Conservation (phyloP, 331 rosid genomes). For the Rhamnella rubrinervis region DNA sequence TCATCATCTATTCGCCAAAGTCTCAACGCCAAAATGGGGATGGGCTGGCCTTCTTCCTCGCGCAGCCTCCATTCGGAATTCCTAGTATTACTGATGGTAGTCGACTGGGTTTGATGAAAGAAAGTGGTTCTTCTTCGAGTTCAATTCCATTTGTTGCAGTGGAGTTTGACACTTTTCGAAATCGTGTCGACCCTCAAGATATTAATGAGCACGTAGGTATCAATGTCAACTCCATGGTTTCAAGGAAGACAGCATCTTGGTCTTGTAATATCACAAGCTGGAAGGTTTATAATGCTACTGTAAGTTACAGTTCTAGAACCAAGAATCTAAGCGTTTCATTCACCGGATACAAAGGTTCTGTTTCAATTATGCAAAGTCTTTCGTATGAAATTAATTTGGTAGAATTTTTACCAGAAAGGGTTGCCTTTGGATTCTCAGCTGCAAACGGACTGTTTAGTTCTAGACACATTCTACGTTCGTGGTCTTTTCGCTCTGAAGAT, state of each 20-base stretch:
- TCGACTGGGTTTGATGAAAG: conserved; percentile 34
- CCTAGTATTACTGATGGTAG: conserved; percentile 28
- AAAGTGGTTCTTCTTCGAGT: background rate
- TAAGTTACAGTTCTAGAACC: background rate
- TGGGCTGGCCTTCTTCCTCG: conserved; percentile 44
- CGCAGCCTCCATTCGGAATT: conserved; percentile 21
- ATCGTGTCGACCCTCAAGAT: conserved; percentile 23
- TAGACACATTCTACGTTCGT: background rate
- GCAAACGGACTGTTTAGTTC: background rate
- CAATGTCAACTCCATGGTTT: conserved; percentile 13
- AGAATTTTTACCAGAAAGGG: conserved; percentile 31
- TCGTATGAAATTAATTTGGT: conserved; percentile 26
- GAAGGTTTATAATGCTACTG: background rate
- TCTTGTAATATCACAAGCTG: background rate
- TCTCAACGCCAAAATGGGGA: conserved; percentile 10
- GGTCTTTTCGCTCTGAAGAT: background rate
- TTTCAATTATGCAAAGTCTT: background rate
- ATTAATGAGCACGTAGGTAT: conserved; percentile 40
- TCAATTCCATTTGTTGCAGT: conserved; percentile 42
- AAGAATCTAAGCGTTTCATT: conserved; percentile 13
- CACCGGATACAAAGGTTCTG: conserved; percentile 15
- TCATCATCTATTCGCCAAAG: conserved; percentile 25
- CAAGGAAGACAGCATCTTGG: conserved; percentile 23
- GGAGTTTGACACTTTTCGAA: conserved; percentile 39
- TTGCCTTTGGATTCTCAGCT: conserved; percentile 22